These are phyloP conservation scores for Acanthamoeba quina DNA, from an alignment of 208 protist genomes.

Conservation along the genomic window DNA sequence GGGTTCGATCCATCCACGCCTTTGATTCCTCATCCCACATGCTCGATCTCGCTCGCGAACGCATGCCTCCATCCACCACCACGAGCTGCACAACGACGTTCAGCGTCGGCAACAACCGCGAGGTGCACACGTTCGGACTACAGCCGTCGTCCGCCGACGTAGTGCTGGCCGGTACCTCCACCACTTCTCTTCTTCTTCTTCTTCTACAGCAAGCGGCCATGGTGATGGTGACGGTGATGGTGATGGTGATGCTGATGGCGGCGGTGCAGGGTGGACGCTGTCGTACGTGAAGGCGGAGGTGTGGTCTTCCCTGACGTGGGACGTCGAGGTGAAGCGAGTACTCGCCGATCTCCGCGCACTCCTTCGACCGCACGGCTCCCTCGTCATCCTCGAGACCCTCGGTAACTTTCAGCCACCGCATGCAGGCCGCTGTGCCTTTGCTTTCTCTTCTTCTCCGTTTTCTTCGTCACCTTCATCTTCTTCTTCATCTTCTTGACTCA, in stretches of 20 bases:
- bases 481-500: too few relatives aligned
- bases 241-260: not conserved
- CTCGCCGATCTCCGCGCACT: slow-evolving; percentile 9
- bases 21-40: slow-evolving; percentile 29
- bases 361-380: slow-evolving; percentile 3
- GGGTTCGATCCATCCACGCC: not conserved
- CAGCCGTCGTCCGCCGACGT: not conserved
- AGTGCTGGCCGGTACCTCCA: not conserved
- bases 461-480: not conserved
- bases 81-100: not conserved
- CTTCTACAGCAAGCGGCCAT: not conserved
- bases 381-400: slow-evolving; percentile 60
- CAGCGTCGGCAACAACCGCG: slow-evolving; percentile 43
- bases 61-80: not conserved
- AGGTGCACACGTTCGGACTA: slow-evolving; percentile 28
- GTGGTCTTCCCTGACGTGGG: slow-evolving; percentile 24
- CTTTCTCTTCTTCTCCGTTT: not conserved
- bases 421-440: not conserved
- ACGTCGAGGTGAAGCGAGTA: slow-evolving; percentile 49
- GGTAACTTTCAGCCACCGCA: not conserved
- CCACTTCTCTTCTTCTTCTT: not conserved
- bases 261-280: slow-evolving; percentile 30
- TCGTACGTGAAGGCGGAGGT: slow-evolving; percentile 57
- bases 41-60: slow-evolving; percentile 3
- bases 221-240: not conserved